Evolutionary conservation across 2,329 filamentous ascomycete genomes (phyloP), one percentile per base, ranked within the genome.

Genomic region (Paecilomyces variotii): DNA sequence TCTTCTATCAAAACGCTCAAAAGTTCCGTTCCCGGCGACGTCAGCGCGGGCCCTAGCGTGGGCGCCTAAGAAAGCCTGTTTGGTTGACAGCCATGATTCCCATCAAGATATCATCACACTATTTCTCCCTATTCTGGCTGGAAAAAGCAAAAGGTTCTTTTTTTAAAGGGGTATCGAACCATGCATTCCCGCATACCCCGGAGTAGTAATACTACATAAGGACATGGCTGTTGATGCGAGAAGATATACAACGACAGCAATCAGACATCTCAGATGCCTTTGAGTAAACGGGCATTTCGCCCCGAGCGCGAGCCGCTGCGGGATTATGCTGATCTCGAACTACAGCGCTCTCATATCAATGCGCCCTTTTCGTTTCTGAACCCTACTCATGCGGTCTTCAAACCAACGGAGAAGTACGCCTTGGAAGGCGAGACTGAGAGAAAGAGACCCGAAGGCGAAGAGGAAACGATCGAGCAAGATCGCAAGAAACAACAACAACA

Each of bases 321-420:
- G 50, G 25, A 52, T 28, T 24, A 52, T 26, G 19, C 24, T 12
- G 50, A 24, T 52, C 50, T 52, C 24, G 25, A 52, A 10, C 50
- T 52, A 10, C 50, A 52, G 24, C 50, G 24, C 50, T 52, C 50
- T 52, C 50, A 10, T 10, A n/a, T 52, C 25, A 12, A 65, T 5
- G 80, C 80, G 0, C 78, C 80, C 9, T 61, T 82, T 25, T 58
- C 68, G 1, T 81, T 79, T 62, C 68, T 82, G 50, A 82, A 83
- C 61, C 80, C 81, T 3, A 84, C 81, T 0, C 67, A 66, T 56
- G 77, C 77, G 4, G 68, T 69, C 54, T 74, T 72, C 61, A 58
- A 63, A 7, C 65, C 61, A 2, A 52, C 55, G 26, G 24, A 19
- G 7, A 54, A 64, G 6, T 54, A 54, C 12, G 55, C 32, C 24